Base-by-base conservation (phyloP, 192 early-diverging fungal genomes). In the Umbelopsis isabellina region DNA sequence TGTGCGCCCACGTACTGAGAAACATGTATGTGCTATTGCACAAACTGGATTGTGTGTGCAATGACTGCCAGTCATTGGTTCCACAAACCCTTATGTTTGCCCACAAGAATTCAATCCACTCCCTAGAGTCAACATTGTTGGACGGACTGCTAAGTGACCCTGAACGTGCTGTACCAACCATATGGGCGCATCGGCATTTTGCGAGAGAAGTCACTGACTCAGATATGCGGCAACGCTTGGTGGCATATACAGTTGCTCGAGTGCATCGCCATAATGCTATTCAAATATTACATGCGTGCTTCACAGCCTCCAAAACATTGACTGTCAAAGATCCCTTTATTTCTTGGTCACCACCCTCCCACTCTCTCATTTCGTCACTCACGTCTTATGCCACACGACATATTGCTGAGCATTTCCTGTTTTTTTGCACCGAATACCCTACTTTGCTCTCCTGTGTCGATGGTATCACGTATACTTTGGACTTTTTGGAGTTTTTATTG, bases 401-500 rank as follows among this genome's bases (percentile, higher is more conserved):
- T 18, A 52, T 78, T 33, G 72, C 68, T 16, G 58, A 50, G 18
- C 50, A 78, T 30, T 78, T 78, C 46, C 21, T 65, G n/a, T 78
- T 70, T 33, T 78, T 73, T 47, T 78, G 76, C 37, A 66, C 72
- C 8, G n/a, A 78, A 67, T 78, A 78, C 23, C 76, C 76, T 0
- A 67, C 68, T 7, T 44, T 78, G 20, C 20, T 78, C 0, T 78
- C 76, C 1, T 78, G 76, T 51, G 65, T 78, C 1, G 76, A 78
- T 41, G 76, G 76, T 9, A 73, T 78, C 41, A 68, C 68, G 4
- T 78, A 78, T 25, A 66, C 76, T 6, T 58, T 72, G 48, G 76
- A 73, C 11, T 78, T 73, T 45, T 45, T 78, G 18, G 67, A 72
- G 5, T 78, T 73, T 41, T 44, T 77, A 20, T 20, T 78, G n/a